phyloP scores from a whole-genome alignment of 2,329 filamentous ascomycete species.

The Acrocalymma vagum region DNA sequence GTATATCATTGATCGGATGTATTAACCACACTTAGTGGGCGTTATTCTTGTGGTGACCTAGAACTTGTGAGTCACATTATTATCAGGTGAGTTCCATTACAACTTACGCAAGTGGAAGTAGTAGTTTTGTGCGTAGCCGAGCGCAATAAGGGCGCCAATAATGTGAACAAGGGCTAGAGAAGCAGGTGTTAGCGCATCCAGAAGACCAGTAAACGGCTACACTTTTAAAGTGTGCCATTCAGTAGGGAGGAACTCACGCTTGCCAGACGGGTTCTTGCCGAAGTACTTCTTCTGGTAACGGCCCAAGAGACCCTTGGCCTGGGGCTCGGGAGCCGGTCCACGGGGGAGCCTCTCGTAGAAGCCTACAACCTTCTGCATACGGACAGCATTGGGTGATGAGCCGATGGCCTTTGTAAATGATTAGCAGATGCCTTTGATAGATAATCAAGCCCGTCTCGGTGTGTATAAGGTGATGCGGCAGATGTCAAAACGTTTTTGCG shows the following conservation, averaged over 20 bases:
- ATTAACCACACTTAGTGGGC: constrained; percentile 74
- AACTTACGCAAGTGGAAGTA: constrained; percentile 98
- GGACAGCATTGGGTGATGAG: constrained; percentile 91
- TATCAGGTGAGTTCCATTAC: constrained; percentile 12
- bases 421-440: constrained; percentile 35
- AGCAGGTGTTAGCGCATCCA: constrained; percentile 21
- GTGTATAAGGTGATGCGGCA: constrained; percentile 4
- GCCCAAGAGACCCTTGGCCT: constrained; percentile 83
- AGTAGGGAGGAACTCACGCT: constrained; percentile 72
- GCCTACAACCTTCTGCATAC: constrained; percentile 97
- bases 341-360: constrained; percentile 99
- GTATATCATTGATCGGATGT: constrained; percentile 11
- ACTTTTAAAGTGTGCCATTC: constrained; percentile 11
- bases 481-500: constrained; percentile 24
- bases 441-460: background rate
- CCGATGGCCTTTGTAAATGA: constrained; percentile 78
- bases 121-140: constrained; percentile 98
- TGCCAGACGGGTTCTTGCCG: constrained; percentile 87
- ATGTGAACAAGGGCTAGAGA: constrained; percentile 83
- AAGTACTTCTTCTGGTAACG: constrained; percentile 91
- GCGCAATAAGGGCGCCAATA: constrained; percentile 76
- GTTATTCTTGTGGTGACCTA: constrained; percentile 99
- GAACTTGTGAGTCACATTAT: constrained; percentile 25
- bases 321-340: constrained; percentile 83
- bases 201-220: no score